Evolutionary conservation across 768 basidiomycete species (phyloP).

Genomic region (Leucocoprinus sp.): DNA sequence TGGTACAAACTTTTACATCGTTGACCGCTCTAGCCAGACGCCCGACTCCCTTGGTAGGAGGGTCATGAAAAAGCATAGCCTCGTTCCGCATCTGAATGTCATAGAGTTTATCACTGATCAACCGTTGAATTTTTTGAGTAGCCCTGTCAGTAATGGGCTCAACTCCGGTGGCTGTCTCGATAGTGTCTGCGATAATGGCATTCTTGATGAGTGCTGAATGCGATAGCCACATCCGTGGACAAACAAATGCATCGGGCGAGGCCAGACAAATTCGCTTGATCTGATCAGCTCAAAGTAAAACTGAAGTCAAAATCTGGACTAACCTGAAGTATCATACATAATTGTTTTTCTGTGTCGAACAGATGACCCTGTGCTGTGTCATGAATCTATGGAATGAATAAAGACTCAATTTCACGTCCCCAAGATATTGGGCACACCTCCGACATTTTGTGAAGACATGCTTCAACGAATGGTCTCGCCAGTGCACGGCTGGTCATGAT

Average conservation of each 20-base stretch:
- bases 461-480: constrained; percentile 62
- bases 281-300: neutral
- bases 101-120: constrained; percentile 49
- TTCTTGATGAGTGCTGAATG: constrained; percentile 41
- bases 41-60: constrained; percentile 53
- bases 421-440: constrained; percentile 38
- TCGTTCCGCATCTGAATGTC: constrained; percentile 75
- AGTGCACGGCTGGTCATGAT: constrained; percentile 61
- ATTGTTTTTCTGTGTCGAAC: constrained; percentile 38
- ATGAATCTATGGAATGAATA: constrained; percentile 37
- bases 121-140: constrained; percentile 34
- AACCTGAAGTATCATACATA: constrained; percentile 60
- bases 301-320: constrained; percentile 9
- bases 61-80: constrained; percentile 64
- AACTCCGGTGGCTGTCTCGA: constrained; percentile 10
- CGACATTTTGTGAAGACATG: constrained; percentile 53
- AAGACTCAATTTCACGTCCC: neutral
- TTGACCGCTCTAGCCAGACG: constrained; percentile 53
- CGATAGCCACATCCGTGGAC: constrained; percentile 57
- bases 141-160: constrained; percentile 22
- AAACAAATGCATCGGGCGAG: constrained; percentile 68
- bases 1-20: constrained; percentile 36
- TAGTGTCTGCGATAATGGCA: constrained; percentile 36
- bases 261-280: constrained; percentile 61
- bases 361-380: constrained; percentile 49